Conservation (phyloP, 2,329 filamentous ascomycete species). For the Venturia asperata region DNA sequence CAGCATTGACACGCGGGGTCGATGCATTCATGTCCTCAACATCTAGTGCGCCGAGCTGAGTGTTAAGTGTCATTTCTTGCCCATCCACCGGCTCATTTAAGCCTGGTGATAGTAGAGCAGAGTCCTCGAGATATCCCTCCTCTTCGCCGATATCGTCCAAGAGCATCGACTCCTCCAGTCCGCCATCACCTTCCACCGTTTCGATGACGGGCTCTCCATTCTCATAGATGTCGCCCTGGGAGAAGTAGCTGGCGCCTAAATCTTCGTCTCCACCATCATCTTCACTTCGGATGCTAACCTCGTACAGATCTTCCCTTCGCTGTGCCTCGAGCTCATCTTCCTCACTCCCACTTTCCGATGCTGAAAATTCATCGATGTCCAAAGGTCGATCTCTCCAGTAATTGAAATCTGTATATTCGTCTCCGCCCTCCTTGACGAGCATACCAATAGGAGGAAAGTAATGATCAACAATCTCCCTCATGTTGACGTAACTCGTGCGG, state of each 20-base stretch:
- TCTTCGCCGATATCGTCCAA: conserved; percentile 17
- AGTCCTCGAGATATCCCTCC: conserved; percentile 19
- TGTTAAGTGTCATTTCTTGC: conserved; percentile 4
- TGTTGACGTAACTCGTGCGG: conserved; percentile 93
- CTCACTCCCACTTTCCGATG: conserved; percentile 52
- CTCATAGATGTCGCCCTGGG: conserved; percentile 13
- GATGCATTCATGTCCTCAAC: background rate
- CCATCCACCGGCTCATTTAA: conserved; percentile 18
- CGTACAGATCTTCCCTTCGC: background rate
- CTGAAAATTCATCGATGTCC: conserved; percentile 81
- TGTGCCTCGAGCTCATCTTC: conserved; percentile 19
- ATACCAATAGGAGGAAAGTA: conserved; percentile 92
- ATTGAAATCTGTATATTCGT: conserved; percentile 93
- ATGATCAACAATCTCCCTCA: conserved; percentile 95
- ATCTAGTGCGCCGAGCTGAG: conserved; percentile 16
- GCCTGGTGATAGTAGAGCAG: background rate
- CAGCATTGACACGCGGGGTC: conserved; percentile 12
- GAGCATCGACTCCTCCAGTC: conserved; percentile 8
- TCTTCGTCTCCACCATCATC: conserved; percentile 16
- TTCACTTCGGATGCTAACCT: conserved; percentile 4
- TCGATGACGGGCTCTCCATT: conserved; percentile 9
- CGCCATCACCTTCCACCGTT: conserved; percentile 11
- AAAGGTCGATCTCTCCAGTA: conserved; percentile 87
- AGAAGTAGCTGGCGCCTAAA: conserved; percentile 21
- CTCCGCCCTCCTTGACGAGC: conserved; percentile 79